Percentiles rank a stretch among this genome's conserved stretches.
Evolutionary conservation across 768 basidiomycete genomes (phyloP).

Genomic region (Erythrobasidium yunnanense): DNA sequence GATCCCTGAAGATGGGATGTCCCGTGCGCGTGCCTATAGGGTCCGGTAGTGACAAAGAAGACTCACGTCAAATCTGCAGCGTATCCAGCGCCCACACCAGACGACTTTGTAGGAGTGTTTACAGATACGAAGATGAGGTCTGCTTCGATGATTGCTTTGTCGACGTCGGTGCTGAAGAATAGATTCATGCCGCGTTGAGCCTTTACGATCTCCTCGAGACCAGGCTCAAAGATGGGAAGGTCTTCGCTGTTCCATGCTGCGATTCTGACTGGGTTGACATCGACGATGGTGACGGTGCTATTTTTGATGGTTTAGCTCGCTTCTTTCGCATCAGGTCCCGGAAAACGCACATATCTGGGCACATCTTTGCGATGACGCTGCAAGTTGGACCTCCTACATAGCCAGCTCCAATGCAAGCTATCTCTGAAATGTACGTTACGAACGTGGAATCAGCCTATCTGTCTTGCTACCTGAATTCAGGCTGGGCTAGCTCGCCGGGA

Average conservation of each 20-base stretch:
- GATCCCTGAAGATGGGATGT: no score
- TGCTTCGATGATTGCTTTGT: slow-evolving; percentile 75
- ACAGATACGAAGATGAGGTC: slow-evolving; percentile 97
- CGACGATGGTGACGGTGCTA: slow-evolving; percentile 94
- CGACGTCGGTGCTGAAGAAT: slow-evolving; percentile 88
- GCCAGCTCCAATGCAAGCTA: slow-evolving; percentile 39
- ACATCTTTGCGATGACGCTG: slow-evolving; percentile 39
- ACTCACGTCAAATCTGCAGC: slow-evolving; percentile 95
- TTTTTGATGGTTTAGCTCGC: slow-evolving; percentile 58
- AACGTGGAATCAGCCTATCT: not conserved
- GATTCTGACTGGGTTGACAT: slow-evolving; percentile 85
- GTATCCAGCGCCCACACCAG: slow-evolving; percentile 91
- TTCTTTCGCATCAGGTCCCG: no score
- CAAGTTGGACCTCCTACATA: slow-evolving; percentile 39
- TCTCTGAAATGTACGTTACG: slow-evolving; percentile 32
- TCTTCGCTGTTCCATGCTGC: slow-evolving; percentile 80
- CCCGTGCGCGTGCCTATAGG: no score
- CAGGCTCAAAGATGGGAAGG: slow-evolving; percentile 95
- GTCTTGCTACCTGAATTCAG: no score
- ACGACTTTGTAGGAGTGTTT: slow-evolving; percentile 98
- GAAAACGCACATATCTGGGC: slow-evolving; percentile 33
- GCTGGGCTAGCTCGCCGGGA: no score
- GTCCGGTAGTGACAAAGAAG: no score
- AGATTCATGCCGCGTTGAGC: slow-evolving; percentile 82
- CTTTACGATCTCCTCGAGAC: slow-evolving; percentile 81